These are phyloP conservation scores for Erysimum pusillum DNA, from an alignment of 441 rosid genomes.

Conservation along the genomic window DNA sequence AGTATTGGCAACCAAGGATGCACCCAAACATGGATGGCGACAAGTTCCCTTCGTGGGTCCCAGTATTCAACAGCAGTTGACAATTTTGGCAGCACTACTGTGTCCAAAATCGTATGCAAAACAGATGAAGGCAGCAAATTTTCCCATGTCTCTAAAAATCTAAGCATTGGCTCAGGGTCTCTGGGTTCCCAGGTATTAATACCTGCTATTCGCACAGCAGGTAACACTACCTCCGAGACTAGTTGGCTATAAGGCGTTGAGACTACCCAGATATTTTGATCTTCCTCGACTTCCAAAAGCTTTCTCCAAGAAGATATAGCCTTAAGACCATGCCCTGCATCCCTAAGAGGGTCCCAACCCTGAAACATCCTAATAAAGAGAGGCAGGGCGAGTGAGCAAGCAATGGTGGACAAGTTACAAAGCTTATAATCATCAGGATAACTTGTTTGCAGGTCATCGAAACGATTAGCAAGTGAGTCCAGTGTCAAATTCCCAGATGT, in stretches of 20 bases:
- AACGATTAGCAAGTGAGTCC: slow-evolving; percentile 65
- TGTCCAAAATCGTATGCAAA: slow-evolving; percentile 64
- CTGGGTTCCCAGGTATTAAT: slow-evolving; percentile 90
- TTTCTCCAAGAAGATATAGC: slow-evolving; percentile 73
- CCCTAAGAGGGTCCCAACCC: slow-evolving; percentile 92
- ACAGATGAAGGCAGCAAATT: slow-evolving; percentile 71
- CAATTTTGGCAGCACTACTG: slow-evolving; percentile 76
- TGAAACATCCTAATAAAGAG: slow-evolving; percentile 83
- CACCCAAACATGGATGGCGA: slow-evolving; percentile 92
- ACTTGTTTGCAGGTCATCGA: slow-evolving; percentile 59
- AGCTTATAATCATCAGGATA: slow-evolving; percentile 80
- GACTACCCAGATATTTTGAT: slow-evolving; percentile 71
- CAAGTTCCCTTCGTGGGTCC: slow-evolving; percentile 82
- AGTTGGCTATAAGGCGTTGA: slow-evolving; percentile 72
- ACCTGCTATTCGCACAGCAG: slow-evolving; percentile 85
- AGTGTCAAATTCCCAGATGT: slow-evolving; percentile 65
- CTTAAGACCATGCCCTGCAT: slow-evolving; percentile 69
- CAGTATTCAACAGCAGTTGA: slow-evolving; percentile 77
- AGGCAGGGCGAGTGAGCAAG: slow-evolving; percentile 82
- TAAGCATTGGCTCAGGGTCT: slow-evolving; percentile 94
- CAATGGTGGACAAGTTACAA: slow-evolving; percentile 78
- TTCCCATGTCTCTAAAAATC: slow-evolving; percentile 84
- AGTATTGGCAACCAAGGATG: slow-evolving; percentile 91
- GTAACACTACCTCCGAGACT: slow-evolving; percentile 80
- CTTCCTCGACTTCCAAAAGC: slow-evolving; percentile 70